A percentile compares a stretch with the other conserved stretches of the same genome.
Conservation (phyloP, 169 alveolate species). For the Prorocentrum cordatum region DNA sequence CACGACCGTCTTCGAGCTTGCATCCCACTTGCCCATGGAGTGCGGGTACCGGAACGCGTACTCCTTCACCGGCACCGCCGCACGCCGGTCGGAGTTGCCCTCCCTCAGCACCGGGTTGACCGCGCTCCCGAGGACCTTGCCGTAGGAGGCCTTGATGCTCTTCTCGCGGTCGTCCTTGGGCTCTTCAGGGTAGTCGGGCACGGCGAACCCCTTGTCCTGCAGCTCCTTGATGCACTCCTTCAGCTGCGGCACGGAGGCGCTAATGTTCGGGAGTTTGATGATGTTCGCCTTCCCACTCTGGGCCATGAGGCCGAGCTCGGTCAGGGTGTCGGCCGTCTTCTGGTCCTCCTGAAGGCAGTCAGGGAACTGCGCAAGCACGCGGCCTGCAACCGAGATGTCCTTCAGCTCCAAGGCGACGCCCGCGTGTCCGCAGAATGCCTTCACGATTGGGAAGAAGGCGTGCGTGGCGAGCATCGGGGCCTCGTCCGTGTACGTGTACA, state of each 20-base stretch:
- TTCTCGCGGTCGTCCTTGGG: constrained; percentile 30
- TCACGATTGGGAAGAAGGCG: constrained; percentile 27
- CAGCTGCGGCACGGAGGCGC: constrained; percentile 62
- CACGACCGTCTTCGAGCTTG: constrained; percentile 12
- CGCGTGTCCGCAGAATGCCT: constrained; percentile 30
- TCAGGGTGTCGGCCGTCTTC: not conserved
- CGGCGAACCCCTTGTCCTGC: not conserved
- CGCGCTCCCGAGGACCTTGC: constrained; percentile 36
- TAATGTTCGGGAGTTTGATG: constrained; percentile 63
- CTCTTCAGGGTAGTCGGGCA: constrained; percentile 56
- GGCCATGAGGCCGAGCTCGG: not conserved
- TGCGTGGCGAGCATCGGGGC: constrained; percentile 49
- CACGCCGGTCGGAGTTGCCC: constrained; percentile 67
- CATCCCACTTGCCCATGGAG: constrained; percentile 64
- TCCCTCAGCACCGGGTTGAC: constrained; percentile 71
- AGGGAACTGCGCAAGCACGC: not conserved
- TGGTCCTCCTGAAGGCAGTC: not conserved
- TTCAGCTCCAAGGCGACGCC: constrained; percentile 15
- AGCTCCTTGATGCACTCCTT: not conserved
- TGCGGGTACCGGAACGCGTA: constrained; percentile 61
- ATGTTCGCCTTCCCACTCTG: constrained; percentile 16
- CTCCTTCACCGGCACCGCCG: constrained; percentile 63
- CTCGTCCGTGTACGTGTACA: constrained; percentile 36
- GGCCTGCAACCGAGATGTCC: constrained; percentile 54
- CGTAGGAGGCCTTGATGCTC: constrained; percentile 25